Conservation (phyloP, 2,329 filamentous ascomycete genomes). For the Paraphaeosphaeria minitans region DNA sequence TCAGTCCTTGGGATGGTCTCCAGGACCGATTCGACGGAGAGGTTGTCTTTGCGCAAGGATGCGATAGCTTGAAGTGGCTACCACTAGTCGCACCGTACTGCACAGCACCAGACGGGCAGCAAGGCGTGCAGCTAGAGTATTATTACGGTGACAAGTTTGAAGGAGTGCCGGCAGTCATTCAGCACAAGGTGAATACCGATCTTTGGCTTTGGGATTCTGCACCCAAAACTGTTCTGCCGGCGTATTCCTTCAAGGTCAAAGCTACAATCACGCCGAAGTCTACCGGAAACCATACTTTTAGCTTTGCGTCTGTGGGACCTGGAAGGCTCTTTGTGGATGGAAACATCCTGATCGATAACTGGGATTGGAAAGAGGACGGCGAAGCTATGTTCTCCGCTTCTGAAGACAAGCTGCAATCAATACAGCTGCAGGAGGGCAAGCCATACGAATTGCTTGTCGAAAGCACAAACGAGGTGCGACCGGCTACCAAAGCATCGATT, state of each 20-base stretch:
- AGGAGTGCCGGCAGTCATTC: conserved; percentile 61
- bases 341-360: conserved; percentile 65
- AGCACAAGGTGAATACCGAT: conserved; percentile 67
- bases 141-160: conserved; percentile 67
- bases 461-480: conserved; percentile 70
- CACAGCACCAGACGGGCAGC: conserved; percentile 60
- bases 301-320: conserved; percentile 70
- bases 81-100: conserved; percentile 66
- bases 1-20: conserved; percentile 68
- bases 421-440: conserved; percentile 64
- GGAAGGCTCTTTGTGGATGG: conserved; percentile 66
- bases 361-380: conserved; percentile 72
- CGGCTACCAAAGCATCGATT: conserved; percentile 62
- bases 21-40: conserved; percentile 59
- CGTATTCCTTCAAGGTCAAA: conserved; percentile 68
- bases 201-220: conserved; percentile 74
- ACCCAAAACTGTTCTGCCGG: conserved; percentile 64
- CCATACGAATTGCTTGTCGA: conserved; percentile 67
- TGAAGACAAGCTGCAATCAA: conserved; percentile 65
- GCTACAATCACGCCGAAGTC: conserved; percentile 64
- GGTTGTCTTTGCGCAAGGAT: conserved; percentile 65
- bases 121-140: conserved; percentile 68
- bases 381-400: conserved; percentile 75
- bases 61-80: conserved; percentile 69
- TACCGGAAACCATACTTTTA: conserved; percentile 67